Evolutionary conservation across 2,329 filamentous ascomycete species (phyloP), one percentile per base, ranked within the genome.

Genomic region (Nannizziopsis barbatae): DNA sequence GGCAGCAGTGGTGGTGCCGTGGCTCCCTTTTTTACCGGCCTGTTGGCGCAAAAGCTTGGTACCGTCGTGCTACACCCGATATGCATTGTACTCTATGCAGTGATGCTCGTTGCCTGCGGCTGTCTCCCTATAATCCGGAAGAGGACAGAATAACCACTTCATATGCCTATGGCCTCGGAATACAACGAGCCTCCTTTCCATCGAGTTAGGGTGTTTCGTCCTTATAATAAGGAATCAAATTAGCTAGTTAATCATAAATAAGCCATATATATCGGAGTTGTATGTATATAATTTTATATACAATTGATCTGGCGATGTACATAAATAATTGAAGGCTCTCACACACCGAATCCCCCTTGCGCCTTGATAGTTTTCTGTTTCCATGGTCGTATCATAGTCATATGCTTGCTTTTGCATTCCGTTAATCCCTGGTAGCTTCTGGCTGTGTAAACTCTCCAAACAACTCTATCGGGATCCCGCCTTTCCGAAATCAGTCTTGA

Each of bases 101-200:
- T 70, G 7, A 80, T 80, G 77, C 55, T 73, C 27, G 64, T 59
- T 10, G 72, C 70, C 50, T 80, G 76, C 75, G 58, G 67, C 12
- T 60, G 63, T 2, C 57, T 80, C 58, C 76, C 77, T 1, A 69
- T 62, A 54, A 64, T 71, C 41, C 63, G 60, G 47, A 77, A 33
- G 36, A 17, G 36, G 14, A 18, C 22, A 22, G 44, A 47, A 40
- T 41, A n/a, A 44, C 17, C 9, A 37, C 3, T 9, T 17, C 5
- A n/a, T n/a, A 37, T 37, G 12, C 5, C 35, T n/a, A 7, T 36
- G 11, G 10, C 10, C 33, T 4, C 10, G 33, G 22, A 27, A 27
- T 27, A 27, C 22, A 27, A 27, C 7, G 22, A 27, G 7, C 22
- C 7, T 27, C 22, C 22, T 27, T 27, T 7, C n/a, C n/a, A n/a